Evolutionary conservation across 352 stramenopile species (phyloP).

Genomic region (Phytophthora europaea): DNA sequence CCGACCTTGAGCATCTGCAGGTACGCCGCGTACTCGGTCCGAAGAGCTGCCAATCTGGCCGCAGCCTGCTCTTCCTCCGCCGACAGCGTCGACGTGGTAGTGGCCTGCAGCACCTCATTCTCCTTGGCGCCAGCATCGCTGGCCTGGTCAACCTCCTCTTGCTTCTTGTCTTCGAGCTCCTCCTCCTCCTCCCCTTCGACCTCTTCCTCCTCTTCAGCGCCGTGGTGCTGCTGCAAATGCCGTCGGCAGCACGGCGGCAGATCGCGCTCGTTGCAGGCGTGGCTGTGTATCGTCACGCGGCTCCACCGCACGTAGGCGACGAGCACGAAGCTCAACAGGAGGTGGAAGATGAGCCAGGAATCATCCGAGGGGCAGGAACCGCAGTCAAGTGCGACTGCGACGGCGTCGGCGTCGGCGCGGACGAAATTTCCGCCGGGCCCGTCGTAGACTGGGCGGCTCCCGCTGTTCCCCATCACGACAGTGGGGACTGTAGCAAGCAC

Average conservation of each 20-base stretch:
- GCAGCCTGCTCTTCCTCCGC: conserved; percentile 18
- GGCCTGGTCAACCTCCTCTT: conserved; percentile 1
- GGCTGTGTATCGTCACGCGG: conserved; percentile 39
- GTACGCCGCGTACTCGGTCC: conserved; percentile 53
- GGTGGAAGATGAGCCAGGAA: conserved; percentile 49
- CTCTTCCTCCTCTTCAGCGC: conserved; percentile 8
- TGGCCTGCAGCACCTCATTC: conserved; percentile 21
- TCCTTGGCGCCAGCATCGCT: conserved; percentile 24
- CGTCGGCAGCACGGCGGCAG: conserved; percentile 28
- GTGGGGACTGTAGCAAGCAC: conserved; percentile 3
- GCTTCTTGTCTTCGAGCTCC: background rate
- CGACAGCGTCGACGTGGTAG: background rate
- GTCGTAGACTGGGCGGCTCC: conserved; percentile 32
- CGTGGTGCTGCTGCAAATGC: conserved; percentile 19
- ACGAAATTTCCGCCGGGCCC: conserved; percentile 34
- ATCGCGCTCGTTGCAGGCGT: conserved; percentile 31
- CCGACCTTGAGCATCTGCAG: conserved; percentile 88
- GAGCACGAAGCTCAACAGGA: conserved; percentile 53
- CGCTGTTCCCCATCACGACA: conserved; percentile 29
- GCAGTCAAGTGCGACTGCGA: conserved; percentile 22
- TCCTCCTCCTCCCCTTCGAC: background rate
- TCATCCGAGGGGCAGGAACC: conserved; percentile 22
- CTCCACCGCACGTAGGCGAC: conserved; percentile 56
- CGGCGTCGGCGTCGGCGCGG: conserved; percentile 27
- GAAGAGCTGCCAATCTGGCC: conserved; percentile 29